Conservation (phyloP, 257 asterid species). For the Osmanthus fragrans region DNA sequence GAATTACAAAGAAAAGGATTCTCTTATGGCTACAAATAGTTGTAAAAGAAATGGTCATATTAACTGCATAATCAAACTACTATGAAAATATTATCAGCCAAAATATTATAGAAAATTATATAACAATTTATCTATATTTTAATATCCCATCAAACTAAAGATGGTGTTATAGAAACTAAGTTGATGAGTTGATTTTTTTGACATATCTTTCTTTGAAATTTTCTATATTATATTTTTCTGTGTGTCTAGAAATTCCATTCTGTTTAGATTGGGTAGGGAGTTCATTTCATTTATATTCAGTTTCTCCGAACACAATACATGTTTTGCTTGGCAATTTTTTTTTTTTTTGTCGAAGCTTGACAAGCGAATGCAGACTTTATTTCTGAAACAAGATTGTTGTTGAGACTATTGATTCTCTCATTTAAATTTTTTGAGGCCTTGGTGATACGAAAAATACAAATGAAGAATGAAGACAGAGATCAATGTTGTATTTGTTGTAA, state of each 20-base stretch:
- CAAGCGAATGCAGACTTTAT: no score
- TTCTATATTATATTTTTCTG: no score
- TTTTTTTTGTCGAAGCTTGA: background rate
- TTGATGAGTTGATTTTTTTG: no score
- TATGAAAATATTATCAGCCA: background rate
- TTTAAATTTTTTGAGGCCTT: no score
- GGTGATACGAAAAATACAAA: no score
- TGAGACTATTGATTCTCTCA: background rate
- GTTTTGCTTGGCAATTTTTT: background rate
- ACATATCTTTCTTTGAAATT: background rate
- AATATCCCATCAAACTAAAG: background rate
- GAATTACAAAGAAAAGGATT: background rate
- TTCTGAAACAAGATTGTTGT: background rate
- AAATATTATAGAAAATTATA: no score
- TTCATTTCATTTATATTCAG: background rate
- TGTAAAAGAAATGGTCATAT: no score
- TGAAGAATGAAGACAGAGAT: background rate
- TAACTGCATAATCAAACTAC: background rate
- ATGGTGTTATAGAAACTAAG: background rate
- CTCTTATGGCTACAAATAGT: no score
- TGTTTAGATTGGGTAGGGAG: background rate
- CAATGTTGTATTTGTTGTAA: background rate
- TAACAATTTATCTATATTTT: no score
- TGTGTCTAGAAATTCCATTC: background rate
- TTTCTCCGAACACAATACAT: background rate